Evolutionary conservation across 805 yeast species (phyloP).

Genomic region (Yarrowia deformans): DNA sequence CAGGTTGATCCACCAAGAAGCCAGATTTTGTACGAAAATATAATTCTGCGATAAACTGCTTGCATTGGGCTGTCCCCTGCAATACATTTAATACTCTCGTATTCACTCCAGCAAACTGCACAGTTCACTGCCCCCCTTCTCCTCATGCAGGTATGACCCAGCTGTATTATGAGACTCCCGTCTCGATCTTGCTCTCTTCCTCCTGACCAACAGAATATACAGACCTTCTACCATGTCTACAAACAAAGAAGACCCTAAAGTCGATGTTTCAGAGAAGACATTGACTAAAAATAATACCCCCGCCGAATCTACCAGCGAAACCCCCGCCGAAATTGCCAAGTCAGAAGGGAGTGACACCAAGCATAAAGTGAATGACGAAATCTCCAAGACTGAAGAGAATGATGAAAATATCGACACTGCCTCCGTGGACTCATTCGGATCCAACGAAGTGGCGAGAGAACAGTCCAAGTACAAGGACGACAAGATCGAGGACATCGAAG

Average conservation of each 20-base stretch:
- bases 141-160: slow-evolving; percentile 13
- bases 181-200: background rate
- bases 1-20: too few species aligned
- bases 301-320: too few species aligned
- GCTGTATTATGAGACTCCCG: background rate
- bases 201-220: background rate
- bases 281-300: too few species aligned
- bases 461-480: slow-evolving; percentile 14
- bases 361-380: too few species aligned
- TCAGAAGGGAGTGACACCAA: too few species aligned
- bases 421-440: slow-evolving; percentile 18
- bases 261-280: background rate
- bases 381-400: too few species aligned
- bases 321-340: too few species aligned
- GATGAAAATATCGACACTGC: background rate
- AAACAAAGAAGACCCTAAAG: background rate
- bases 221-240: background rate
- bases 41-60: too few species aligned
- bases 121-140: background rate
- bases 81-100: too few species aligned
- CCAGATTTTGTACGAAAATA: too few species aligned
- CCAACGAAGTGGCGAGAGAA: slow-evolving; percentile 1
- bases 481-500: slow-evolving; percentile 19
- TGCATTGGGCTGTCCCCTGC: too few species aligned
- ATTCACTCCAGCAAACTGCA: too few species aligned